Percentiles rank a stretch among this genome's conserved stretches.
Evolutionary conservation across 2,329 filamentous ascomycete species (phyloP).

Genomic region (Incumbomyces lentus): DNA sequence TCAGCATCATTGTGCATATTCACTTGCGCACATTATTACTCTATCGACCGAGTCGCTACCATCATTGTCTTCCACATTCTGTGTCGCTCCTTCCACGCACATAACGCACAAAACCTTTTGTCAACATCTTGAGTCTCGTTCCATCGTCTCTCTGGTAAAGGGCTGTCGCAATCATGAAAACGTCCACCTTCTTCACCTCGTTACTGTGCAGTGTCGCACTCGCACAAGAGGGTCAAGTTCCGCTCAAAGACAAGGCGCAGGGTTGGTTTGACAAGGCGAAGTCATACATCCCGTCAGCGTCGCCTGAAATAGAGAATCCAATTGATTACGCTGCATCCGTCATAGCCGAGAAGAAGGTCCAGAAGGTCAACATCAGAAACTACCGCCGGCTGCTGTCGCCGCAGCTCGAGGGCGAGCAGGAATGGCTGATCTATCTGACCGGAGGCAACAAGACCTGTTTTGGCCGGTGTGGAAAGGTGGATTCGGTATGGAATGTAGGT

Average conservation of each 20-base stretch:
- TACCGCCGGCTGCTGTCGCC: constrained; percentile 44
- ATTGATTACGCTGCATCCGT: constrained; percentile 36
- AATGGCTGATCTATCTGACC: constrained; percentile 51
- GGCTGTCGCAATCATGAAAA: neutral
- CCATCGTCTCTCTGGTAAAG: too few species aligned
- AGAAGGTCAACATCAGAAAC: constrained; percentile 45
- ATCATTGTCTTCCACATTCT: too few species aligned
- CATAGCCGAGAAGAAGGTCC: constrained; percentile 41
- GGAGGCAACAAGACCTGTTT: constrained; percentile 57
- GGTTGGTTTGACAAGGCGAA: constrained; percentile 44
- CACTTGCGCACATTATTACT: too few species aligned
- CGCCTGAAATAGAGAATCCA: constrained; percentile 24
- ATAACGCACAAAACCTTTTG: too few species aligned
- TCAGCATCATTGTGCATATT: too few species aligned
- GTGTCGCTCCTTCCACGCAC: too few species aligned
- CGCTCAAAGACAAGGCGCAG: constrained; percentile 36
- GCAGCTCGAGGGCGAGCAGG: constrained; percentile 35
- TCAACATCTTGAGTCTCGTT: too few species aligned
- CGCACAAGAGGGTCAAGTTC: constrained; percentile 34
- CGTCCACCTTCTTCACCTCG: neutral
- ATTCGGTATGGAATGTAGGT: constrained; percentile 43
- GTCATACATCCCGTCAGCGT: constrained; percentile 43
- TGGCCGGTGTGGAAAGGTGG: constrained; percentile 45
- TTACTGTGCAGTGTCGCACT: neutral
- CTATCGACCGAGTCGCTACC: too few species aligned